Conservation (phyloP, 371 early-diverging fungal species). For the Phascolomyces articulosus region DNA sequence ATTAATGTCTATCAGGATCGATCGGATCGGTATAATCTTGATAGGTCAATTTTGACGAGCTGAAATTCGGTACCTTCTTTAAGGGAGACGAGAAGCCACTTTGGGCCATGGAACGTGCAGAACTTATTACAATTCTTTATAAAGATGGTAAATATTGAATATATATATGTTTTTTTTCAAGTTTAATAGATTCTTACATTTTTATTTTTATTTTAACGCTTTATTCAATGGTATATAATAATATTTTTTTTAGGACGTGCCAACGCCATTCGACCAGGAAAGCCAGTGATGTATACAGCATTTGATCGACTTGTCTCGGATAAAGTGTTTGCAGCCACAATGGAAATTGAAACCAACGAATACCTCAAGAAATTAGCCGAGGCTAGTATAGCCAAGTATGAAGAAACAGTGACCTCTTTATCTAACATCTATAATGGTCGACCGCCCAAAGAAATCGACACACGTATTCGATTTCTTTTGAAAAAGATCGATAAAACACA, state of each 20-base stretch:
- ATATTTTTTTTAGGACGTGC: slow-evolving; percentile 65
- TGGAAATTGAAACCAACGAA: slow-evolving; percentile 78
- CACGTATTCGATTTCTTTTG: slow-evolving; percentile 60
- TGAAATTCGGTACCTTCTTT: slow-evolving; percentile 79
- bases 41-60: slow-evolving; percentile 74
- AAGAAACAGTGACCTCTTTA: slow-evolving; percentile 69
- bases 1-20: too few species aligned
- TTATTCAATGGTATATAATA: too few species aligned
- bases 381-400: slow-evolving; percentile 67
- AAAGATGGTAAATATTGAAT: slow-evolving; percentile 73
- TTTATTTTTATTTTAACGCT: too few species aligned
- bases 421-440: slow-evolving; percentile 48
- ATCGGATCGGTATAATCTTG: not conserved
- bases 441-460: slow-evolving; percentile 59
- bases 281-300: slow-evolving; percentile 82
- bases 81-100: slow-evolving; percentile 78
- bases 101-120: slow-evolving; percentile 85
- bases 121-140: slow-evolving; percentile 76
- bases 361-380: slow-evolving; percentile 69
- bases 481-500: slow-evolving; percentile 55
- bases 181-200: too few species aligned
- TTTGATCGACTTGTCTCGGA: slow-evolving; percentile 76
- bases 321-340: slow-evolving; percentile 70
- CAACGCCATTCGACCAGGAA: slow-evolving; percentile 73
- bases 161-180: not conserved